Evolutionary conservation across 2,329 filamentous ascomycete genomes (phyloP), one percentile per base, ranked within the genome.

Genomic region (Calonectria crousiana): DNA sequence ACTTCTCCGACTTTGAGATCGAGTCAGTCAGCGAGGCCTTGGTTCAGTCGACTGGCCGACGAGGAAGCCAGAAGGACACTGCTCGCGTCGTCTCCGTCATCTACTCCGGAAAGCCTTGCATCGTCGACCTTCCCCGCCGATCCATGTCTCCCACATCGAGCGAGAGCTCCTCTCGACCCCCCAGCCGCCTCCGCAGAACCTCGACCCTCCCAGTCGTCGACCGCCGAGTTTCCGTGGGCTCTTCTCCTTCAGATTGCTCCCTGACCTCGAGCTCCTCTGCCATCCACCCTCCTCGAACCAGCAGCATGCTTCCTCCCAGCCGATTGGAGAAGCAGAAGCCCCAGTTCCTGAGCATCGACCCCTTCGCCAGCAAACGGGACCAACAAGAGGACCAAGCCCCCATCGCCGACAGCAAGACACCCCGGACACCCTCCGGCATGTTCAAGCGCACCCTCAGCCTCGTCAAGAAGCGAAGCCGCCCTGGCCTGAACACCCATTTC

Each of bases 1-100:
- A 91, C 82, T 89, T 89, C 75, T 92, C 90, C 70, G 89, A 91
- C 78, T 88, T 88, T 78, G 88, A 89, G 60, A 84, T 84, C 76
- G 88, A 90, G 76, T 89, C 87, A 64, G 85, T 84, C 26, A 86
- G 82, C 73, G 86, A 86, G 66, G 78, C 83, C 47, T 78, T 76
- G 6, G 74, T 79, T 67, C 66, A 77, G 77, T 76, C 79, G 6
- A 67, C 71, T 44, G 71, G 69, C n/a, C 77, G 85, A 72, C 83
- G 86, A 52, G 82, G 78, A 69, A 89, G 87, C 79, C 87, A 88
- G 76, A 88, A 91, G 81, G 89, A 89, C 76, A 92, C 88, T 6
- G 91, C 91, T 10, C 87, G 90, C 67, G 86, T 89, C 2, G 90
- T 93, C 16, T 91, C 90, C 0, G 90, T 93, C 49, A 85, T 92